Evolutionary conservation across 2,329 filamentous ascomycete species (phyloP), one percentile per base, ranked within the genome.

Genomic region (Colletotrichum musicola): DNA sequence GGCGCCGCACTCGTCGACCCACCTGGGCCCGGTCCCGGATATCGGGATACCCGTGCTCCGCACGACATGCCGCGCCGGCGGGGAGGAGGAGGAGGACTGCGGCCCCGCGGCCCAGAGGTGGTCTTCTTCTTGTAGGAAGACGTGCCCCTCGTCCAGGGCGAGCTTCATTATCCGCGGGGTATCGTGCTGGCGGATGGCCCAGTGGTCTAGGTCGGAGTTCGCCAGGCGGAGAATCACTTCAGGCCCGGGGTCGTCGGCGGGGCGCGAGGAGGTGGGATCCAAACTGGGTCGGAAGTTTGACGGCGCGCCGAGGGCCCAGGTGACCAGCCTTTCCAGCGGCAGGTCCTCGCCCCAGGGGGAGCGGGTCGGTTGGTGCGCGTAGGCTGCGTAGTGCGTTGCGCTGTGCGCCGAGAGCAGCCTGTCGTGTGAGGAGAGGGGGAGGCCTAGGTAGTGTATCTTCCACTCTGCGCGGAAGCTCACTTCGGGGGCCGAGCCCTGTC

Each of bases 401-500:
- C 81, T 90, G 74, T 91, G 89, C 1, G 85, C 78, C 10, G 88
- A 90, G 77, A 88, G 89, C 81, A 90, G 89, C n/a, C 88, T 85
- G 74, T 89, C 87, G 46, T 81, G 78, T n/a, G 81, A 79, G 72
- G 84, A 86, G 6, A 89, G 74, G 1, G 87, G 83, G 56, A 89
- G 79, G 10, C 87, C 88, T 1, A 87, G 77, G 72, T 85, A 85
- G 76, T 89, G 85, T 44, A 90, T 85, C 73, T 87, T 87, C 86
- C 86, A 91, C 74, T 90, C 87, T 51, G 83, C 86, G 58, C 87
- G 85, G 62, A 86, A 86, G 1, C 75, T 76, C 59, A 88, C 78
- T 13, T n/a, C n/a, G 40, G 57, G 55, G n/a, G 27, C 22, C 4
- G 18, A 6, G 14, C 13, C 13, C 44, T 9, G 1, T 12, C 27